Conservation (phyloP, 2,329 filamentous ascomycete species). For the Thyridium curvatum region DNA sequence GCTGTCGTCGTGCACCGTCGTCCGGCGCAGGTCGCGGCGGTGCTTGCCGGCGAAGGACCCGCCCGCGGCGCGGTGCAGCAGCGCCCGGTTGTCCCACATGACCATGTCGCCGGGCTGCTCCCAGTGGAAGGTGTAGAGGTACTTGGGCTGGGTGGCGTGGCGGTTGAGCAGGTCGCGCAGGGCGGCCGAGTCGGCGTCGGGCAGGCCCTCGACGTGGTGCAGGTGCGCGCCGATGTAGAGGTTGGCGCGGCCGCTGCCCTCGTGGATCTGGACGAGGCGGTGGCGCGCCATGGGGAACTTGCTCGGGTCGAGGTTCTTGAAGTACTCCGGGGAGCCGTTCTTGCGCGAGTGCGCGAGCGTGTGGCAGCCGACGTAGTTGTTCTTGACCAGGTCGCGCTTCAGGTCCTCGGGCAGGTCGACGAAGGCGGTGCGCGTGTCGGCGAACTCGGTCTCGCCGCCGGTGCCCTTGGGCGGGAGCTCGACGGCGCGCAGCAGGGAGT, state of each 20-base stretch:
- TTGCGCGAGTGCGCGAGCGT: conserved; percentile 46
- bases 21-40: no score
- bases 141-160: no score
- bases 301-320: conserved; percentile 1
- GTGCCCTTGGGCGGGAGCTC: conserved; percentile 37
- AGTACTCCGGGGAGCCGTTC: conserved; percentile 25
- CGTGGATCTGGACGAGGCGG: conserved; percentile 42
- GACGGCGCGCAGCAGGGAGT: conserved; percentile 42
- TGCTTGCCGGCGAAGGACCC: no score
- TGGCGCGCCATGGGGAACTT: conserved; percentile 33
- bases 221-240: conserved; percentile 45
- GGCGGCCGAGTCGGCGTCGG: no score
- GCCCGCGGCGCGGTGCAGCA: no score
- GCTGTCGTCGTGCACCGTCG: no score
- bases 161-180: no score
- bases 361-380: conserved; percentile 39
- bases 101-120: no score
- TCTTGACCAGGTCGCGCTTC: conserved; percentile 22
- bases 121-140: no score
- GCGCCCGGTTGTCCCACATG: no score
- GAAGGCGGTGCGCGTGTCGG: conserved; percentile 44
- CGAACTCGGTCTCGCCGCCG: conserved; percentile 48
- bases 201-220: no score
- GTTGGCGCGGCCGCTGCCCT: conserved; percentile 42
- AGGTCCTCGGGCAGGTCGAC: conserved; percentile 32